phyloP scores from a whole-genome alignment of 371 early-diverging fungal species.

The Globomyces sp. region DNA sequence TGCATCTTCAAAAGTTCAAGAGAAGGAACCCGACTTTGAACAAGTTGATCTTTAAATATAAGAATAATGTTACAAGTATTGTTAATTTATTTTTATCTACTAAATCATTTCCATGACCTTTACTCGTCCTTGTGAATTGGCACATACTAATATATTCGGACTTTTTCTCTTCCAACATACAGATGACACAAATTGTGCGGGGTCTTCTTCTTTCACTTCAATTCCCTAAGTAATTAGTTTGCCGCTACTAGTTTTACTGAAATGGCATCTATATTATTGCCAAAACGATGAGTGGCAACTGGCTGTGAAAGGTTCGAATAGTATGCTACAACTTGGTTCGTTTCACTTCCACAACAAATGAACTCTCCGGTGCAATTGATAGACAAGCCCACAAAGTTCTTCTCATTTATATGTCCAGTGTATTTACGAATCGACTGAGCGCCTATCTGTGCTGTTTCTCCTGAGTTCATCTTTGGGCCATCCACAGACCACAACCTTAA shows the following conservation, averaged over 20 bases:
- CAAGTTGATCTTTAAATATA: conserved; percentile 14
- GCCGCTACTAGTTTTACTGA: conserved; percentile 41
- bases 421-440: conserved; percentile 61
- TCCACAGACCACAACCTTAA: conserved; percentile 76
- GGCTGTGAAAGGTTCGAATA: conserved; percentile 69
- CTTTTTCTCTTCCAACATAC: conserved; percentile 81
- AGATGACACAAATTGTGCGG: conserved; percentile 80
- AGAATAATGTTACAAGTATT: neutral
- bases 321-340: conserved; percentile 81
- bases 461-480: neutral
- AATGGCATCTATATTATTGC: conserved; percentile 56
- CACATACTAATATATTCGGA: conserved; percentile 72
- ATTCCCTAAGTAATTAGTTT: conserved; percentile 42
- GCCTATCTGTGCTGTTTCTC: neutral
- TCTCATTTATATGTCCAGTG: conserved; percentile 84
- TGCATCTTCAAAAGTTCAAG: conserved; percentile 6
- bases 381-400: conserved; percentile 91
- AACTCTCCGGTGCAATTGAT: conserved; percentile 66
- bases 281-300: conserved; percentile 70
- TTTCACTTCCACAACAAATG: conserved; percentile 91
- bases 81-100: neutral
- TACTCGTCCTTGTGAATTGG: conserved; percentile 86
- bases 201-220: conserved; percentile 54
- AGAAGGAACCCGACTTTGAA: conserved; percentile 10
- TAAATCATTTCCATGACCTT: conserved; percentile 68